These are phyloP conservation scores for Apophysomyces ossiformis DNA, from an alignment of 371 early-diverging fungal genomes.

Conservation along the genomic window DNA sequence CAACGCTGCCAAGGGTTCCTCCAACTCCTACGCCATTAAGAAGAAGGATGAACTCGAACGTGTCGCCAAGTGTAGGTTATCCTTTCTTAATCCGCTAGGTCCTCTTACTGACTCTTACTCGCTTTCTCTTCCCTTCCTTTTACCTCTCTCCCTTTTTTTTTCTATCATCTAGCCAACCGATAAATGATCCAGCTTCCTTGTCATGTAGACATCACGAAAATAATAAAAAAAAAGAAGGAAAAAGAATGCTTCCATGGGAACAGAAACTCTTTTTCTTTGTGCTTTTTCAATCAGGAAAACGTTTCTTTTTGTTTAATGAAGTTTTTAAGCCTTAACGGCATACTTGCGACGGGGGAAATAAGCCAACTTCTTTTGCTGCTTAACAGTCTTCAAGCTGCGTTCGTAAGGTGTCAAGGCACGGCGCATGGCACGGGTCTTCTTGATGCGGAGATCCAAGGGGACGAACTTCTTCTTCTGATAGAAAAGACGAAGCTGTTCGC, in stretches of 20 bases:
- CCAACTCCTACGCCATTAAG: constrained; percentile 98
- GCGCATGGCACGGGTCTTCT: constrained; percentile 97
- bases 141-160: constrained; percentile 2
- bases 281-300: background rate
- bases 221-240: constrained; percentile 4
- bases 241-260: background rate
- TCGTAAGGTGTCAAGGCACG: constrained; percentile 86
- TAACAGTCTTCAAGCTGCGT: constrained; percentile 69
- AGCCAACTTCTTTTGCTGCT: constrained; percentile 79
- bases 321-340: constrained; percentile 81
- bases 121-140: background rate
- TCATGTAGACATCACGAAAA: background rate
- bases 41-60: constrained; percentile 98
- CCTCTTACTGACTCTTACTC: background rate
- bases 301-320: background rate
- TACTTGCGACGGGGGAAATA: constrained; percentile 89
- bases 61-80: constrained; percentile 38
- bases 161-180: constrained; percentile 17
- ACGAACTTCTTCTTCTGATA: constrained; percentile 92
- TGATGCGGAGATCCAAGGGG: constrained; percentile 92
- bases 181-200: constrained; percentile 15
- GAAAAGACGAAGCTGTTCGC: constrained; percentile 79
- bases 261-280: background rate
- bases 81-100: background rate
- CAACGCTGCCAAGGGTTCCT: constrained; percentile 94